These are phyloP conservation scores for Boletus fagicola DNA, from an alignment of 768 basidiomycete genomes.

Conservation along the genomic window DNA sequence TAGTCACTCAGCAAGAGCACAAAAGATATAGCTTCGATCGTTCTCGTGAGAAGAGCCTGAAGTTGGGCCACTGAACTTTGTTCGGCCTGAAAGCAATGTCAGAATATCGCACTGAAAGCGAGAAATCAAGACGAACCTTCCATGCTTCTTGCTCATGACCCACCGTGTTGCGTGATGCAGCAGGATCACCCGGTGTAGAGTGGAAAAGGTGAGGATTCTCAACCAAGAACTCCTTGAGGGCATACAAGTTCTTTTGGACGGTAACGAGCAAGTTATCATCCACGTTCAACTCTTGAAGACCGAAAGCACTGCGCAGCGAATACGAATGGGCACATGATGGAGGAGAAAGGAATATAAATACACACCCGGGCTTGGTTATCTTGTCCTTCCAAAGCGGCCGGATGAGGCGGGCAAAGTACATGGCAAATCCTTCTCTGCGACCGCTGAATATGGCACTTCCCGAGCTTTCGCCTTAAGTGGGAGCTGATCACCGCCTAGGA, in stretches of 20 bases:
- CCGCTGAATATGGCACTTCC: conserved; percentile 82
- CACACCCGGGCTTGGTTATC: conserved; percentile 64
- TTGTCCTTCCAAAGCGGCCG: conserved; percentile 86
- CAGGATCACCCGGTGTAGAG: conserved; percentile 69
- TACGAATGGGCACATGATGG: not conserved
- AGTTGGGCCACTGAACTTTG: conserved; percentile 80
- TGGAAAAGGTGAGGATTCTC: conserved; percentile 86
- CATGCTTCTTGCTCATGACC: conserved; percentile 82
- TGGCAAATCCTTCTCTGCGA: conserved; percentile 80
- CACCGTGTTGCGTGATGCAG: conserved; percentile 51
- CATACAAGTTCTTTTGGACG: conserved; percentile 78
- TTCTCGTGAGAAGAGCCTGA: conserved; percentile 69
- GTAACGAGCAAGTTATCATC: conserved; percentile 60
- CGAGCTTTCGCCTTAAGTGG: conserved; percentile 54
- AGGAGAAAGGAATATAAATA: not conserved
- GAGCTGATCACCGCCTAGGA: not conserved
- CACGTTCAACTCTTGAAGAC: conserved; percentile 57
- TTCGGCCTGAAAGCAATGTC: conserved; percentile 56
- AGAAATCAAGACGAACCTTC: conserved; percentile 52
- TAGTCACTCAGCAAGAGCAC: conserved; percentile 91
- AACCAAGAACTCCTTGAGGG: conserved; percentile 72
- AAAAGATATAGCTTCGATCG: conserved; percentile 94
- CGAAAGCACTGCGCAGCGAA: conserved; percentile 36
- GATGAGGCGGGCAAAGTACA: conserved; percentile 84
- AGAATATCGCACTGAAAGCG: conserved; percentile 1